These are phyloP conservation scores for Termitomyces sp. DNA, from an alignment of 768 basidiomycete genomes.

Conservation along the genomic window DNA sequence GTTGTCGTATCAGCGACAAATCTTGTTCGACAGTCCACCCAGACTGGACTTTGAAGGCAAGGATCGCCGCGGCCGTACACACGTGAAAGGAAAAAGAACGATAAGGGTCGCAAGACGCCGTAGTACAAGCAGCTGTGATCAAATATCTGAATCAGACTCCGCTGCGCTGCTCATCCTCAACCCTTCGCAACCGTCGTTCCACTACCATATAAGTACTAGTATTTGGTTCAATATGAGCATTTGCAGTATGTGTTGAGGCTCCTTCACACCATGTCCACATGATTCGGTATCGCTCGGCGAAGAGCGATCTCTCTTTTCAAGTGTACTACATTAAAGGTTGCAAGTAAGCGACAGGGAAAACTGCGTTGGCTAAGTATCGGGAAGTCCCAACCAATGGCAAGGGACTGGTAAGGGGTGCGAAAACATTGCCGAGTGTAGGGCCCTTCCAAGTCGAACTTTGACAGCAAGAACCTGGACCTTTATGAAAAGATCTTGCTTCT, in stretches of 20 bases:
- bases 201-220: too few relatives aligned
- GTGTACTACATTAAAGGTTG: not conserved
- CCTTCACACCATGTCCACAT: not conserved
- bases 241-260: not conserved
- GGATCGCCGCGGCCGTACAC: too few relatives aligned
- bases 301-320: not conserved
- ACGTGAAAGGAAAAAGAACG: too few relatives aligned
- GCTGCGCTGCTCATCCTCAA: not conserved
- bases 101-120: not conserved
- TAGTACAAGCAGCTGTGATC: too few relatives aligned
- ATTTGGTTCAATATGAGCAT: not conserved
- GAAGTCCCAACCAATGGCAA: not conserved
- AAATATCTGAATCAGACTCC: not conserved
- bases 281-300: not conserved
- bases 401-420: not conserved
- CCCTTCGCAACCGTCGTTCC: not conserved
- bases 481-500: slow-evolving; percentile 9
- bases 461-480: not conserved
- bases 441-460: slow-evolving; percentile 11
- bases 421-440: slow-evolving; percentile 2
- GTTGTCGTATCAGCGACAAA: not conserved
- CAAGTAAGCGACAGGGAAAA: not conserved
- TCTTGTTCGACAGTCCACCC: not conserved
- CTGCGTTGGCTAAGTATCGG: not conserved
- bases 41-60: too few relatives aligned